Conservation (phyloP, 257 asterid genomes). For the Linderniella brevidens region DNA sequence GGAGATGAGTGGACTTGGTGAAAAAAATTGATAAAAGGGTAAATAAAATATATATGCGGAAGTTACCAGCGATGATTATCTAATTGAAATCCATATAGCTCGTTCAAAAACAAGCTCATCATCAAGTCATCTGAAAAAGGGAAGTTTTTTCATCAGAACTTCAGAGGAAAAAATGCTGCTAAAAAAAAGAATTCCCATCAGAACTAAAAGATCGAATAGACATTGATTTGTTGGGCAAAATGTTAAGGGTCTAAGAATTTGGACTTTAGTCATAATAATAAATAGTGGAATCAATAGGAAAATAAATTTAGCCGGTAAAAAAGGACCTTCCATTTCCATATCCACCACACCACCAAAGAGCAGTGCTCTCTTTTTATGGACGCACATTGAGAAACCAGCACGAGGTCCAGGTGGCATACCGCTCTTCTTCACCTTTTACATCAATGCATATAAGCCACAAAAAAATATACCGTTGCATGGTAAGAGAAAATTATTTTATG, state of each 20-base stretch:
- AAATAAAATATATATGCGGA: too few relatives aligned
- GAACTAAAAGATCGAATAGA: background rate
- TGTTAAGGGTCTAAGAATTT: too few relatives aligned
- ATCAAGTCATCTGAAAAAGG: slow-evolving; percentile 59
- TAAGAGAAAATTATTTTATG: background rate
- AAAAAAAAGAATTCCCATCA: slow-evolving; percentile 3
- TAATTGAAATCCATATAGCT: slow-evolving; percentile 89
- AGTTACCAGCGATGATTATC: slow-evolving; percentile 88
- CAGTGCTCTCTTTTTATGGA: slow-evolving; percentile 85
- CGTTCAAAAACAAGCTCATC: slow-evolving; percentile 97
- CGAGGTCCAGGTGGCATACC: slow-evolving; percentile 99
- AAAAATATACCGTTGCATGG: too few relatives aligned
- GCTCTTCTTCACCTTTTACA: slow-evolving; percentile 64
- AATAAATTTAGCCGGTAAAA: slow-evolving; percentile 8
- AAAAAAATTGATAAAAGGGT: too few relatives aligned
- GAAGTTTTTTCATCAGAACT: slow-evolving; percentile 9
- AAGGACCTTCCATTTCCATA: slow-evolving; percentile 89
- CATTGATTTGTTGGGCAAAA: background rate
- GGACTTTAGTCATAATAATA: background rate
- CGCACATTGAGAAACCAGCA: slow-evolving; percentile 91
- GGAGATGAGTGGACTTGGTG: background rate
- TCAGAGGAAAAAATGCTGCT: slow-evolving; percentile 5
- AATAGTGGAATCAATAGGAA: background rate
- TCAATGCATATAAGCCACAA: slow-evolving; percentile 8
- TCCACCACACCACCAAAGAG: slow-evolving; percentile 98